Base-by-base conservation (phyloP, 306 rosid genomes). In the Pterocarpus santalinus region DNA sequence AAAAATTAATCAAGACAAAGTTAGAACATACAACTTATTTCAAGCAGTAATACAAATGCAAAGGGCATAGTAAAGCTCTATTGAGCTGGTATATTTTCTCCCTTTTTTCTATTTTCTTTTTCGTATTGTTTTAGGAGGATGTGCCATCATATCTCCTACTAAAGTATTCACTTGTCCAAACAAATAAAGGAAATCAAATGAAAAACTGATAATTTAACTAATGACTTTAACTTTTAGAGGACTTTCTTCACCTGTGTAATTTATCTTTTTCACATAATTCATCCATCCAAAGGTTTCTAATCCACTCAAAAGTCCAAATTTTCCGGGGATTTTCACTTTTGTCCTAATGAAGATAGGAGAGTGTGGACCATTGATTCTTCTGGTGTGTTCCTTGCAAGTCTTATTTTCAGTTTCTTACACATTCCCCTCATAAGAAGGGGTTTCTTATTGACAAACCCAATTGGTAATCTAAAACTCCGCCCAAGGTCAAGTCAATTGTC, bases 21-120 rank as follows among this genome's bases (percentile, higher is more conserved):
- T 52, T 55, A 73, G 39, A 73, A 46, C 73, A 53, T 34, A 41
- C 14, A 34, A 73, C 11, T n/a, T 72, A 64, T 28, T 49, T 39
- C 16, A 80, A 39, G 46, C 33, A 63, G 71, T 35, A 35, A n/a
- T 56, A 35, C 8, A 46, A 34, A n/a, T 57, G 78, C 61, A 57
- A 70, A 11, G 71, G 63, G 51, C 75, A 60, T 46, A 6, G 33
- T 14, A 38, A 69, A 79, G n/a, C 7, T 44, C 67, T 13, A 49
- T 12, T 17, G 56, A 58, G 63, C 41, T 15, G 5, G 69, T 43
- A 16, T 44, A 67, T 13, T 66, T 38, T 64, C n/a, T 35, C n/a
- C 73, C 22, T 8, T 36, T 4, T 64, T 17, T 46, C 47, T 22
- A 22, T 22, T 22, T 22, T 16, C 38, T 49, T 5, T 64, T 64